phyloP scores from a whole-genome alignment of 768 basidiomycete species.

The Trametes cingulata region DNA sequence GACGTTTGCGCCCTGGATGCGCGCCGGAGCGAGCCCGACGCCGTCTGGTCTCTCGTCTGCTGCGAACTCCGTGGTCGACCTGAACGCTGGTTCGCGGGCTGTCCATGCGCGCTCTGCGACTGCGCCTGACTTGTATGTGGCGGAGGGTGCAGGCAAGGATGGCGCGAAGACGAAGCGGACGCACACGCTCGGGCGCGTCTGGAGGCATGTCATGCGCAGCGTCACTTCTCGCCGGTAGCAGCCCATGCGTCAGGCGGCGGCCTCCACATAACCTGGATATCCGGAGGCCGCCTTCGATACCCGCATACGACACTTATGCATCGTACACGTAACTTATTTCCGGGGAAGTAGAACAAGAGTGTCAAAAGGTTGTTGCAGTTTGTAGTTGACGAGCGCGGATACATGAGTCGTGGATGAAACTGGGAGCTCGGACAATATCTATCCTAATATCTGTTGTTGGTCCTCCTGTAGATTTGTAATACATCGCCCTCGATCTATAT shows the following conservation, averaged over 20 bases:
- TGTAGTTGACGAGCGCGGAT: too few relatives aligned
- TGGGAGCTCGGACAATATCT: too few relatives aligned
- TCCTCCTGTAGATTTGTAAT: too few relatives aligned
- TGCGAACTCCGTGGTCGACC: conserved; percentile 3
- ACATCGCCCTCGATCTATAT: background rate
- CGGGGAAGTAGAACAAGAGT: too few relatives aligned
- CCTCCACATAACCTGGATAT: background rate
- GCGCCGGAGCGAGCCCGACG: background rate
- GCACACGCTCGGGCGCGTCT: conserved; percentile 24
- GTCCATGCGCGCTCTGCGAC: background rate
- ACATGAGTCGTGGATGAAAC: too few relatives aligned
- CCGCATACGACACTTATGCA: background rate
- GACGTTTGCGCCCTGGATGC: background rate
- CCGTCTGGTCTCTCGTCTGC: background rate
- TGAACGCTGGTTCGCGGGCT: background rate
- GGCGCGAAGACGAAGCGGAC: conserved; percentile 11
- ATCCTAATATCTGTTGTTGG: too few relatives aligned
- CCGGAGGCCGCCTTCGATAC: background rate
- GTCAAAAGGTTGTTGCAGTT: too few relatives aligned
- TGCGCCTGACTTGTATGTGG: background rate
- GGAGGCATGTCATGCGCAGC: conserved; percentile 25
- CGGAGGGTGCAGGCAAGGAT: background rate
- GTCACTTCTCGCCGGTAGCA: conserved; percentile 14
- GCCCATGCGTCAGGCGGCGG: background rate
- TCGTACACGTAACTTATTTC: background rate